These are phyloP conservation scores for Podila verticillata DNA, from an alignment of 192 early-diverging fungal genomes.

Conservation along the genomic window DNA sequence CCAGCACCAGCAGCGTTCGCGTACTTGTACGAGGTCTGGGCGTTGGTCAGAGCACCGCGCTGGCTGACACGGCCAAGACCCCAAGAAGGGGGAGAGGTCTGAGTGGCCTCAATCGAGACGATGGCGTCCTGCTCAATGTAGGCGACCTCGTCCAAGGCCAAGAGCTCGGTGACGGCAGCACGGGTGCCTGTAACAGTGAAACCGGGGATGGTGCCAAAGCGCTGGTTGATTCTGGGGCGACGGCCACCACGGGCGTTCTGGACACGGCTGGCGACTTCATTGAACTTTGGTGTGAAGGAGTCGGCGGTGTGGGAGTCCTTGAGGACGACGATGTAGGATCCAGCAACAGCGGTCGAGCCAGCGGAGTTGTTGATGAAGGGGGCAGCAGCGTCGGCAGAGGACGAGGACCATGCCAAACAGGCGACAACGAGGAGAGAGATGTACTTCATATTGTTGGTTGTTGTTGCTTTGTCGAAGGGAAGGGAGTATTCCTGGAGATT, in stretches of 20 bases:
- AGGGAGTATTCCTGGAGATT: background rate
- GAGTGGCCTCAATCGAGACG: conserved; percentile 44
- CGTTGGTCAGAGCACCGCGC: conserved; percentile 26
- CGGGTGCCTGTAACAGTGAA: conserved; percentile 62
- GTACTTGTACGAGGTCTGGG: conserved; percentile 53
- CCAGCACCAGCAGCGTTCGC: conserved; percentile 62
- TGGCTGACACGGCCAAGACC: conserved; percentile 64
- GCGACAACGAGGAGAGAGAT: conserved; percentile 40
- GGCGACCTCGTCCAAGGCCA: conserved; percentile 44
- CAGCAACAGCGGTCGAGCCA: conserved; percentile 58
- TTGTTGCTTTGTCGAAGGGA: background rate
- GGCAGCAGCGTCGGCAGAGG: conserved; percentile 18
- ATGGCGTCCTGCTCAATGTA: conserved; percentile 63
- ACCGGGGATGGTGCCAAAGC: conserved; percentile 34
- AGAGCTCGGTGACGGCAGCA: conserved; percentile 46
- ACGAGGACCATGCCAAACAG: conserved; percentile 22
- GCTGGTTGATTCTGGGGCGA: conserved; percentile 2
- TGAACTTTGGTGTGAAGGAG: conserved; percentile 23
- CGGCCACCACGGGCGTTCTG: conserved; percentile 18
- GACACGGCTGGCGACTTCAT: conserved; percentile 49
- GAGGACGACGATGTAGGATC: conserved; percentile 72
- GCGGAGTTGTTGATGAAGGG: conserved; percentile 25
- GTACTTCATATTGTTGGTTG: conserved; percentile 30
- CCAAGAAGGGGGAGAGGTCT: conserved; percentile 46
- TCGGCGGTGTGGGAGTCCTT: conserved; percentile 52